Percentiles rank a stretch among this genome's conserved stretches.
These are phyloP conservation scores for Sungouiella thailandica DNA, from an alignment of 805 yeast species.

Conservation along the genomic window DNA sequence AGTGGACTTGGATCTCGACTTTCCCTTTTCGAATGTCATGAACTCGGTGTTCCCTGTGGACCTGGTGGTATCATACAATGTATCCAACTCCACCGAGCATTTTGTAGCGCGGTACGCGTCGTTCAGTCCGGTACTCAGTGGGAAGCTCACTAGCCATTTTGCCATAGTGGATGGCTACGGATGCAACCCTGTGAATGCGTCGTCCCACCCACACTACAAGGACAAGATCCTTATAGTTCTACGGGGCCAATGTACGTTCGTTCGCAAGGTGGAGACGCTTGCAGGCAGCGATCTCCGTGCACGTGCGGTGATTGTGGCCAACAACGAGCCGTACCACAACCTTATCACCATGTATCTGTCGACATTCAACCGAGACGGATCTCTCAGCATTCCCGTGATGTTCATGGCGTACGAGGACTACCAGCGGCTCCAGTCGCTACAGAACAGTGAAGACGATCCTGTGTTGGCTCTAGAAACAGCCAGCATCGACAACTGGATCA, in stretches of 20 bases:
- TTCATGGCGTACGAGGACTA: slow-evolving; percentile 46
- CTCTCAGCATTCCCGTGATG: slow-evolving; percentile 43
- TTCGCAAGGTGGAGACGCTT: slow-evolving; percentile 44
- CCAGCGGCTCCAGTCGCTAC: slow-evolving; percentile 5
- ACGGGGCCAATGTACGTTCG: slow-evolving; percentile 55
- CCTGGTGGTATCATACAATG: slow-evolving; percentile 27
- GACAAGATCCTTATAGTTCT: slow-evolving; percentile 20
- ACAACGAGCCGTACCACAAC: slow-evolving; percentile 42
- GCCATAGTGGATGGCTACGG: slow-evolving; percentile 25
- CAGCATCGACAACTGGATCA: slow-evolving; percentile 33
- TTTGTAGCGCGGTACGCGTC: slow-evolving; percentile 37
- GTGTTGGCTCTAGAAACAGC: slow-evolving; percentile 25
- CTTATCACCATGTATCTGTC: slow-evolving; percentile 53
- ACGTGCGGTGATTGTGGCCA: slow-evolving; percentile 51
- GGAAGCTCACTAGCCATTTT: slow-evolving; percentile 20
- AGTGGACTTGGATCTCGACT: slow-evolving; percentile 4
- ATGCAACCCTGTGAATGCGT: slow-evolving; percentile 18
- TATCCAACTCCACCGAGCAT: slow-evolving; percentile 16
- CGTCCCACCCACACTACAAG: slow-evolving; percentile 9
- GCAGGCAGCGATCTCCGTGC: slow-evolving; percentile 34
- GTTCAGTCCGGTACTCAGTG: slow-evolving; percentile 32
- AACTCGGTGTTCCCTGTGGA: slow-evolving; percentile 41
- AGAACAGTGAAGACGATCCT: slow-evolving; percentile 8
- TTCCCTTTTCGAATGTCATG: slow-evolving; percentile 19
- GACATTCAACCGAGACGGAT: slow-evolving; percentile 35